phyloP scores from a whole-genome alignment of 345 rosid species.

The Clausena lansium region DNA sequence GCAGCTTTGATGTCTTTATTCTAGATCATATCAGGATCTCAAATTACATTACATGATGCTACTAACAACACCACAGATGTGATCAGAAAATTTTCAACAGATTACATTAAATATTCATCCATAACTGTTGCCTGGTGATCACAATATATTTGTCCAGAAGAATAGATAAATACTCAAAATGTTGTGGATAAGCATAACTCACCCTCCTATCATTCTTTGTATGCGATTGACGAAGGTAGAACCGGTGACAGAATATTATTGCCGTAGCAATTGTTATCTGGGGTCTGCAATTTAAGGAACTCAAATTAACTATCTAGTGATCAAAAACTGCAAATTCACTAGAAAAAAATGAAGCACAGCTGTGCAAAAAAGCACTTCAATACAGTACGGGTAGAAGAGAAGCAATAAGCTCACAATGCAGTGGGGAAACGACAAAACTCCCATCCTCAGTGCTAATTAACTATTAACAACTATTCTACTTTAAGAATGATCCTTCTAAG shows the following conservation, averaged over 20 bases:
- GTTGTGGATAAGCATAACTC: conserved; percentile 20
- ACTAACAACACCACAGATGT: background rate
- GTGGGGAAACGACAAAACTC: background rate
- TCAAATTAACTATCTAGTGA: background rate
- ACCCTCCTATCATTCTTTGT: conserved; percentile 62
- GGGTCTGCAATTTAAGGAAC: conserved; percentile 41
- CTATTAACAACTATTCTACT: background rate
- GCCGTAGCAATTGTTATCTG: conserved; percentile 69
- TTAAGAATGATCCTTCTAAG: background rate
- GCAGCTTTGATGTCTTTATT: background rate
- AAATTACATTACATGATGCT: background rate
- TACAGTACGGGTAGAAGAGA: background rate
- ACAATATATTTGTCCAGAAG: background rate
- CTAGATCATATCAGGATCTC: background rate
- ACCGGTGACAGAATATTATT: conserved; percentile 64
- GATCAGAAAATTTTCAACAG: background rate
- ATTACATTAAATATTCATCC: background rate
- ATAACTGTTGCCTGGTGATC: no score
- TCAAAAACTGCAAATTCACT: background rate
- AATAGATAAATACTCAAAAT: background rate
- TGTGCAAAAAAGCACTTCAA: background rate
- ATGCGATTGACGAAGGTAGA: conserved; percentile 61
- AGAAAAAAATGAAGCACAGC: background rate
- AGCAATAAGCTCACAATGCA: background rate
- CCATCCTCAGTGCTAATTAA: background rate